Evolutionary conservation across 176 grass and related monocot genomes (phyloP).

Genomic region (Eragrostis nindensis): DNA sequence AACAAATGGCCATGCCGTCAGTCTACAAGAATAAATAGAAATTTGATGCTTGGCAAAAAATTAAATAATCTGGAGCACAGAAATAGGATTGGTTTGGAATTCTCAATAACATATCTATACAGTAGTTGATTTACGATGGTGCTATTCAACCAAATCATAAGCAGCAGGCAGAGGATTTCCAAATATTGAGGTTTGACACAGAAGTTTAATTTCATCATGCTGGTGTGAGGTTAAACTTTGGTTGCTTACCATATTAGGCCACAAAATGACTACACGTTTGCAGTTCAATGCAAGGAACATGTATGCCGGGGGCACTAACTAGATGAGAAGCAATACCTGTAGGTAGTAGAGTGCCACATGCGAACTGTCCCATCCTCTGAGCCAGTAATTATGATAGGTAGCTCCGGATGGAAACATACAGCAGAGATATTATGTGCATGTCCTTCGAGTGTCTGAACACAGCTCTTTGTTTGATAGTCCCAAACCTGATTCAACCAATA

Average conservation of each 20-base stretch:
- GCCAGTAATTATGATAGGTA: conserved; percentile 98
- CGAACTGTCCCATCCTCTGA: conserved; percentile 97
- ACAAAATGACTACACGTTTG: background rate
- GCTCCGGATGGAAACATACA: conserved; percentile 95
- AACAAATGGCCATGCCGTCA: conserved; percentile 6
- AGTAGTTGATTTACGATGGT: background rate
- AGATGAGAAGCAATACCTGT: conserved; percentile 60
- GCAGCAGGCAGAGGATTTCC: conserved; percentile 7
- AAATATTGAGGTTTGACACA: background rate
- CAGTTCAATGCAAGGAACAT: background rate
- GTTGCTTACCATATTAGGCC: background rate
- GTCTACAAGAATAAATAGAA: conserved; percentile 31
- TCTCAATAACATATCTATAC: background rate
- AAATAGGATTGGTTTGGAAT: background rate
- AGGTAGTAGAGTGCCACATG: conserved; percentile 96
- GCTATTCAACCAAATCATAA: conserved; percentile 18
- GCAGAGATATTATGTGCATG: conserved; percentile 97
- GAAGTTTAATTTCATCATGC: background rate
- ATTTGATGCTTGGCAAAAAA: conserved; percentile 10
- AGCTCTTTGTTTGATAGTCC: conserved; percentile 99
- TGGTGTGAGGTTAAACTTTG: conserved; percentile 11
- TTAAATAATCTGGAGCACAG: conserved; percentile 10
- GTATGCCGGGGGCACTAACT: background rate
- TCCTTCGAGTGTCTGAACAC: conserved; percentile 98
- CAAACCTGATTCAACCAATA: conserved; percentile 78